These are phyloP conservation scores for Tetrapisispora arboricola DNA, from an alignment of 805 yeast species.

Conservation along the genomic window DNA sequence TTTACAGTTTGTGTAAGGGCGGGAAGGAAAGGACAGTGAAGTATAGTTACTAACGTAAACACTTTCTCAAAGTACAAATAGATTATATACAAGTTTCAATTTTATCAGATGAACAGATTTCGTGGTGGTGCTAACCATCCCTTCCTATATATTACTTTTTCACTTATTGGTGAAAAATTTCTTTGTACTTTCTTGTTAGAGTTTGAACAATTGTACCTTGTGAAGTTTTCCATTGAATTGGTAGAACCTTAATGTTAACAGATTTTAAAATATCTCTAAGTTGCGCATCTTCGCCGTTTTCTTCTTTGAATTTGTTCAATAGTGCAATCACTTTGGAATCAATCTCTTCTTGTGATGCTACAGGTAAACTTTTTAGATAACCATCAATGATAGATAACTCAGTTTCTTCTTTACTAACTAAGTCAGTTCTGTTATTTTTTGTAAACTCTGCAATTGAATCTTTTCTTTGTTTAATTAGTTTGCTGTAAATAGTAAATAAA, in stretches of 20 bases:
- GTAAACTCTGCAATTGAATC: conserved; percentile 41
- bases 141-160: no score
- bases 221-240: conserved; percentile 32
- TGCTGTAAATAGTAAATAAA: conserved; percentile 31
- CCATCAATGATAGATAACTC: conserved; percentile 36
- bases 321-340: conserved; percentile 26
- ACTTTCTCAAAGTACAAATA: no score
- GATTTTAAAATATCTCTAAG: conserved; percentile 26
- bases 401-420: conserved; percentile 41
- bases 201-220: conserved; percentile 24
- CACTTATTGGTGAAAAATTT: background rate
- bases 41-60: no score
- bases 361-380: conserved; percentile 35
- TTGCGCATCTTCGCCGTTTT: conserved; percentile 19
- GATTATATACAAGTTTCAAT: no score
- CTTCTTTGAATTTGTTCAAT: conserved; percentile 14
- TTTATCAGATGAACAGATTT: no score
- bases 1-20: no score
- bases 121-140: no score
- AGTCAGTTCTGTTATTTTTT: conserved; percentile 38
- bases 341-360: conserved; percentile 39
- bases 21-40: no score
- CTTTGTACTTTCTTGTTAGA: conserved; percentile 15
- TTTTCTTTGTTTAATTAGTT: conserved; percentile 38
- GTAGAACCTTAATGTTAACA: conserved; percentile 27